phyloP scores from a whole-genome alignment of 2,329 filamentous ascomycete genomes.

The Verruconis gallopava region DNA sequence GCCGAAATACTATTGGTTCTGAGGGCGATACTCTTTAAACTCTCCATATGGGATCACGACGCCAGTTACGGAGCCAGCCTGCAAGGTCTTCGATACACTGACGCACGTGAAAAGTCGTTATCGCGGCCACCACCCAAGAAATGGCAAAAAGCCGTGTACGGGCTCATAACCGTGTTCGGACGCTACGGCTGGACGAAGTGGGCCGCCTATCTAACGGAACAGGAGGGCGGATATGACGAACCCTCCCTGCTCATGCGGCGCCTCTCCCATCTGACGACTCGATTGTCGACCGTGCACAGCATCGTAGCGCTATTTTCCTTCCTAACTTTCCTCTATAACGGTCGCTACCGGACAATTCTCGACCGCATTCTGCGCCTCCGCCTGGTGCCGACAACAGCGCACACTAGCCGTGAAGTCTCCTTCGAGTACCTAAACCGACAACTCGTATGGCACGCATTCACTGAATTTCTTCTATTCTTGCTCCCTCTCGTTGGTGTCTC shows the following conservation, averaged over 20 bases:
- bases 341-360: slow-evolving; percentile 78
- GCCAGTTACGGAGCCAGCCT: slow-evolving; percentile 87
- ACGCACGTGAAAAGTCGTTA: slow-evolving; percentile 48
- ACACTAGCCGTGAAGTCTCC: slow-evolving; percentile 81
- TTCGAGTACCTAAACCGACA: slow-evolving; percentile 97
- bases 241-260: slow-evolving; percentile 34
- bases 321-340: slow-evolving; percentile 79
- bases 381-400: slow-evolving; percentile 69
- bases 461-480: slow-evolving; percentile 93
- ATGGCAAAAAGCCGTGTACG: slow-evolving; percentile 76
- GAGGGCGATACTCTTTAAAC: slow-evolving; percentile 75
- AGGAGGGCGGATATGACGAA: slow-evolving; percentile 59
- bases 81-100: slow-evolving; percentile 82
- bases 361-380: slow-evolving; percentile 76
- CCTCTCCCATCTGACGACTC: slow-evolving; percentile 57
- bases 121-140: slow-evolving; percentile 43
- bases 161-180: slow-evolving; percentile 72
- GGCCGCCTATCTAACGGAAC: slow-evolving; percentile 72
- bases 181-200: slow-evolving; percentile 85
- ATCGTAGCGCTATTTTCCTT: slow-evolving; percentile 75
- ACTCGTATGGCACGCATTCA: slow-evolving; percentile 99
- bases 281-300: slow-evolving; percentile 62
- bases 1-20: slow-evolving; percentile 71
- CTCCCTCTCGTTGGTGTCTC: slow-evolving; percentile 93
- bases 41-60: slow-evolving; percentile 93